Base-by-base conservation (phyloP, 768 basidiomycete species). In the Naganishia vaughanmartiniae region DNA sequence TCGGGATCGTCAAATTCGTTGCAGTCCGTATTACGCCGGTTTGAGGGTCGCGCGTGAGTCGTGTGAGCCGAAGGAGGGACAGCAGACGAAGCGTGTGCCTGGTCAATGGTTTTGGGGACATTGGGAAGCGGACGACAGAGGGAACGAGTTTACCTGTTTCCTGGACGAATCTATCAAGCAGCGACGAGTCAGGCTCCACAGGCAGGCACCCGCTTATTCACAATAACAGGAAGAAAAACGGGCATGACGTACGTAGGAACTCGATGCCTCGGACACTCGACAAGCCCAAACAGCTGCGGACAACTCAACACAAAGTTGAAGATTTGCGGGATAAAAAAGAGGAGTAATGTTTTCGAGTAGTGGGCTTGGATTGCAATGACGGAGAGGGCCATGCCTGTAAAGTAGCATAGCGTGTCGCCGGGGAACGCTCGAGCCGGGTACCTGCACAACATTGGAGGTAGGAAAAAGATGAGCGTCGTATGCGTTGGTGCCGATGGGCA, bases 381-480 rank as follows among this genome's bases (percentile, higher is more conserved):
- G 0, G 96, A 90, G 79, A 99, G 98, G 4, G 96, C 92, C 96
- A 99, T 99, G 71, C 96, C 96, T 0, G 93, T 88, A 48, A 97
- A 88, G 83, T 99, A 99, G 81, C 96, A 99, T 34, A 99, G 85
- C 4, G 96, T 99, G 80, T 99, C 96, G 2, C 96, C 96, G 0
- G 93, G 91, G 78, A 98, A 99, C 0, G 87, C 92, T 26, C 90
- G 86, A 12, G 96, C 93, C 7, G 96, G 96, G 79, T 95, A 98
- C 93, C 95, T 97, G 76, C 42, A 15, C 15, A 46, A 11, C 34
- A 46, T 12, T 28, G 34, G 36, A 33, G 36, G 36, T 12, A 12
- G 36, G 36, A 12, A 36, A 36, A 6, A 12, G 36, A 36, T 36
- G 36, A 6, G 5, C 5, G 36, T 12, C 36, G 5, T 36, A 5